Percentiles rank a stretch among this genome's conserved stretches.
Evolutionary conservation across 2,329 filamentous ascomycete genomes (phyloP).

Genomic region (Calonectria crousiana): DNA sequence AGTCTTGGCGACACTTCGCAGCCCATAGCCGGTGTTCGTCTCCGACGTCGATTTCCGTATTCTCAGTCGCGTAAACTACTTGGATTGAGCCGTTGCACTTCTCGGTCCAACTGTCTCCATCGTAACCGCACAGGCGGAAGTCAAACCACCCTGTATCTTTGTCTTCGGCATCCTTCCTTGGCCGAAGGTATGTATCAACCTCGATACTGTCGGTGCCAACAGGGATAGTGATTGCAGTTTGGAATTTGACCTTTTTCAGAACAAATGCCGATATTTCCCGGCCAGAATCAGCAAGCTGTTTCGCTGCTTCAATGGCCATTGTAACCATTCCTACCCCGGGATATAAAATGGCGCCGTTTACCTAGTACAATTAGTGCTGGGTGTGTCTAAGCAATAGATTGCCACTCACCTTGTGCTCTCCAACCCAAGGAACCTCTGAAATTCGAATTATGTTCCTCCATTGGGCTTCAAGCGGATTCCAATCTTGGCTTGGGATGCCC

Average conservation of each 20-base stretch:
- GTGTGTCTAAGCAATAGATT: background rate
- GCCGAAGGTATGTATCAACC: background rate
- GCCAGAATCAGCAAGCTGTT: background rate
- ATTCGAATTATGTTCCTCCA: conserved; percentile 6
- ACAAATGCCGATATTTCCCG: background rate
- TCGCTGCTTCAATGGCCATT: conserved; percentile 15
- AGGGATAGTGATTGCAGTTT: background rate
- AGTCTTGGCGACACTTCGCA: no score
- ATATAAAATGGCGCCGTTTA: conserved; percentile 5
- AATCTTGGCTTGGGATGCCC: background rate
- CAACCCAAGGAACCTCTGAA: conserved; percentile 1
- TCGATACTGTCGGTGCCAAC: background rate
- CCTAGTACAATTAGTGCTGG: background rate
- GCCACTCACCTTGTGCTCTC: background rate
- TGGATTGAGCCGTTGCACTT: background rate
- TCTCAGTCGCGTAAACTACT: background rate
- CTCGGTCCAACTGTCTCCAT: conserved; percentile 49
- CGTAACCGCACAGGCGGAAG: conserved; percentile 44
- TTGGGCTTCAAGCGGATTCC: background rate
- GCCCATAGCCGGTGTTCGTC: background rate
- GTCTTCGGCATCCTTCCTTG: background rate
- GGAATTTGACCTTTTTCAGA: background rate
- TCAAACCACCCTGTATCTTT: background rate
- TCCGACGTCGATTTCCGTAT: background rate
- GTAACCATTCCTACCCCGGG: background rate